phyloP scores from a whole-genome alignment of 768 basidiomycete genomes.

The Plicaturopsis crispa region DNA sequence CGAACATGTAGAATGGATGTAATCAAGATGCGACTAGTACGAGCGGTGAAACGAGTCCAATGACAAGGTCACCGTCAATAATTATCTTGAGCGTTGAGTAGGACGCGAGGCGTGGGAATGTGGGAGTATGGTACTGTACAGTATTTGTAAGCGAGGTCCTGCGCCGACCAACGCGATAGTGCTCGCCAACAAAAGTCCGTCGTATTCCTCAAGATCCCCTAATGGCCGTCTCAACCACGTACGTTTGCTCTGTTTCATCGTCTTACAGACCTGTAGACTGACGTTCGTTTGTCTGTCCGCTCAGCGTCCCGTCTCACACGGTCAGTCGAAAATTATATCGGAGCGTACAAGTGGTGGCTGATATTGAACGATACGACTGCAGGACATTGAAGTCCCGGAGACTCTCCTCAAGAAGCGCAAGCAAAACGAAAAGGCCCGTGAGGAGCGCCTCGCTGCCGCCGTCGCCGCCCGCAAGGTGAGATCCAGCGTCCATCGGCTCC shows the following conservation, averaged over 20 bases:
- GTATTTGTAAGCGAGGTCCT: too few relatives aligned
- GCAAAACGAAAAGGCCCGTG: conserved; percentile 93
- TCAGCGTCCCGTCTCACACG: conserved; percentile 40
- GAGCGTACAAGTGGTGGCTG: too few relatives aligned
- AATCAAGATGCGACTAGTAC: too few relatives aligned
- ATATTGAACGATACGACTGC: conserved; percentile 5
- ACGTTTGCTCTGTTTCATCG: conserved; percentile 18
- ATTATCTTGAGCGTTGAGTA: too few relatives aligned
- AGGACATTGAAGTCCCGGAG: conserved; percentile 97
- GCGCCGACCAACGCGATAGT: too few relatives aligned
- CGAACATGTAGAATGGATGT: too few relatives aligned
- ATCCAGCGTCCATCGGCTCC: conserved; percentile 7
- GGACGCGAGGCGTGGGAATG: too few relatives aligned
- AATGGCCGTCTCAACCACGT: conserved; percentile 50
- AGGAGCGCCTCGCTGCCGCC: conserved; percentile 84
- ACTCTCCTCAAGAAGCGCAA: conserved; percentile 99
- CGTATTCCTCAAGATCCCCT: conserved; percentile 28
- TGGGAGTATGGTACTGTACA: too few relatives aligned
- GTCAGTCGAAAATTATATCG: conserved; percentile 20
- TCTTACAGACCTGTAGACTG: conserved; percentile 2
- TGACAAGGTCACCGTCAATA: too few relatives aligned
- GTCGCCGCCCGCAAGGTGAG: conserved; percentile 84
- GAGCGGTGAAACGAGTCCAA: too few relatives aligned
- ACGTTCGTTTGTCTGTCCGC: conserved; percentile 2
- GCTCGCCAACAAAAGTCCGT: too few relatives aligned